Conservation (phyloP, 1,284 basidiomycete species). For the Mrakiaceae sp. region DNA sequence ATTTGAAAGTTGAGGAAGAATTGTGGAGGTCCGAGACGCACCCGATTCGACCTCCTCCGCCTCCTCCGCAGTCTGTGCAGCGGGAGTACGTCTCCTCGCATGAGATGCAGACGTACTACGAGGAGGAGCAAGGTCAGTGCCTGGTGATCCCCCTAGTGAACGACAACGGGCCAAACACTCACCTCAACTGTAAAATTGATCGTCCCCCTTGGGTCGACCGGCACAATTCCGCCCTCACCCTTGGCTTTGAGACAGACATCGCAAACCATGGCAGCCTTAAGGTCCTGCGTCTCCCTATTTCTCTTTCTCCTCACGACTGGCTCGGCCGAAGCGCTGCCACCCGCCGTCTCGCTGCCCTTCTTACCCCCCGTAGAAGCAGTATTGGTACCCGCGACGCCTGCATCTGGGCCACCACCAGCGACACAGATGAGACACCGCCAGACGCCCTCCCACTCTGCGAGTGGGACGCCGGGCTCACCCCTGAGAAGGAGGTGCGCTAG, state of each 20-base stretch:
- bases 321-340: no score
- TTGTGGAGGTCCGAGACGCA: not conserved
- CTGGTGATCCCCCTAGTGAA: not conserved
- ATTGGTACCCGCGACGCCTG: no score
- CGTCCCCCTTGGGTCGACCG: not conserved
- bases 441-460: no score
- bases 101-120: slow-evolving; percentile 6
- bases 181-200: slow-evolving; percentile 14
- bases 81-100: slow-evolving; percentile 11
- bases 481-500: no score
- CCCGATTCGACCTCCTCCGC: slow-evolving; percentile 13
- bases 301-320: no score
- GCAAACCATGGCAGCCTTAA: slow-evolving; percentile 2
- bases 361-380: no score
- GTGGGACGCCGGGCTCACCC: no score
- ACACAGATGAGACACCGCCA: no score
- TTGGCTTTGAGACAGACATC: slow-evolving; percentile 12
- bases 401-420: no score
- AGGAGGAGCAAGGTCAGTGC: not conserved
- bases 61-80: slow-evolving; percentile 16
- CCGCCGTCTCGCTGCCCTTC: no score
- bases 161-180: not conserved
- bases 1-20: not conserved
- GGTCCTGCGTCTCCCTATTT: slow-evolving; percentile 7
- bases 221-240: slow-evolving; percentile 6